phyloP scores from a whole-genome alignment of 2,329 filamentous ascomycete genomes.

The Cercospora sp. region DNA sequence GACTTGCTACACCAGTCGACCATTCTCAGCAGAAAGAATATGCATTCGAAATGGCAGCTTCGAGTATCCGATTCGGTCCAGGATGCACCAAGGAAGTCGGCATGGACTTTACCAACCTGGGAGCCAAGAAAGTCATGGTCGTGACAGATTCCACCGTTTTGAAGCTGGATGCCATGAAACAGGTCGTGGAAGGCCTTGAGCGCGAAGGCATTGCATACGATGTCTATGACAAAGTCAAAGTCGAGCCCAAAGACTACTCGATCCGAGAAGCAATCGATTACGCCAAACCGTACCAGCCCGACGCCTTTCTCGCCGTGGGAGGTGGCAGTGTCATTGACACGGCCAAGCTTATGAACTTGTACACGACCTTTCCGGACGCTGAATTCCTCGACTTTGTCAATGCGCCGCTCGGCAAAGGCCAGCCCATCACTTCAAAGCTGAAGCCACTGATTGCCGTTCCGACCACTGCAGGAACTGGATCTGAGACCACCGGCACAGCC shows the following conservation, averaged over 20 bases:
- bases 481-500: constrained; percentile 94
- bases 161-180: constrained; percentile 83
- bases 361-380: constrained; percentile 84
- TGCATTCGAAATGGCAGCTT: constrained; percentile 98
- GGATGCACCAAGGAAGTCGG: constrained; percentile 90
- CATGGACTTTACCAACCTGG: constrained; percentile 95
- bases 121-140: constrained; percentile 81
- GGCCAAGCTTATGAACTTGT: constrained; percentile 97
- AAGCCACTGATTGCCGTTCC: constrained; percentile 79
- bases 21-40: constrained; percentile 81
- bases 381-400: constrained; percentile 98
- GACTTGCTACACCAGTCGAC: constrained; percentile 74
- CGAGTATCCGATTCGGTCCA: constrained; percentile 88
- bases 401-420: constrained; percentile 82
- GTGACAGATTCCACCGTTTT: constrained; percentile 85
- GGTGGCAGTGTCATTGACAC: constrained; percentile 97
- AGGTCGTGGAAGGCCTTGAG: constrained; percentile 77
- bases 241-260: constrained; percentile 94
- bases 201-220: constrained; percentile 77
- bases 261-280: constrained; percentile 88
- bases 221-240: constrained; percentile 75
- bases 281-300: constrained; percentile 75
- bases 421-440: constrained; percentile 69
- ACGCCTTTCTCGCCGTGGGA: constrained; percentile 89
- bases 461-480: constrained; percentile 83